phyloP scores from a whole-genome alignment of 2,329 filamentous ascomycete genomes.

The Sphaceloma murrayae region DNA sequence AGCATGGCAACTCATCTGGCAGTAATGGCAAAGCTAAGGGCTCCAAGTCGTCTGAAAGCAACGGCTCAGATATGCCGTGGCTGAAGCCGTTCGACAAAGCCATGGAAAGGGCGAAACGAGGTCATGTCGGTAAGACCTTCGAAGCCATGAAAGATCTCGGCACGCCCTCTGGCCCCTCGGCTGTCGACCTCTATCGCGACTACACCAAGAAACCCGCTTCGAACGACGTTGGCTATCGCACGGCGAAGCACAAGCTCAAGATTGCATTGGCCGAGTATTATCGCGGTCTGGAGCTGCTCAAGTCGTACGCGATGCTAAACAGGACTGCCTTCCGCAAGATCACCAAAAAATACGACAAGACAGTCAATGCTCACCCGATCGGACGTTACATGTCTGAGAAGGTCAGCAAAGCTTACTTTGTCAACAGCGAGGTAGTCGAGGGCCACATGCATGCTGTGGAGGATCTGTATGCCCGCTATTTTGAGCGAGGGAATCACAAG shows the following conservation, averaged over 20 bases:
- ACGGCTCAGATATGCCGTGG: constrained; percentile 21
- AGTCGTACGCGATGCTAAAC: constrained; percentile 83
- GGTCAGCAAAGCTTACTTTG: constrained; percentile 84
- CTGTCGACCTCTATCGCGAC: constrained; percentile 32
- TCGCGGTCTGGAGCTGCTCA: constrained; percentile 79
- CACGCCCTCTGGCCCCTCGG: constrained; percentile 32
- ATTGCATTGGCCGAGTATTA: constrained; percentile 88
- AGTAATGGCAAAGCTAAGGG: constrained; percentile 9
- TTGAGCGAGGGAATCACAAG: constrained; percentile 88
- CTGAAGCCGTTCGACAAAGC: constrained; percentile 30
- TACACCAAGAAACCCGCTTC: constrained; percentile 33
- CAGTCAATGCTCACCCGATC: constrained; percentile 64
- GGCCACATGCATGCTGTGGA: constrained; percentile 71
- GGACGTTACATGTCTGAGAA: constrained; percentile 82
- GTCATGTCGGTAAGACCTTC: constrained; percentile 47
- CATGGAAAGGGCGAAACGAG: constrained; percentile 25
- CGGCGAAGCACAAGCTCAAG: constrained; percentile 86
- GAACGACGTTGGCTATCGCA: constrained; percentile 64
- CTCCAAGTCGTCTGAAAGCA: not conserved
- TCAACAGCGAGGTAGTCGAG: constrained; percentile 77
- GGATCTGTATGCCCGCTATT: constrained; percentile 88
- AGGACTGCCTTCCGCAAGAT: constrained; percentile 92
- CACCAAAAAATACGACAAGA: constrained; percentile 98
- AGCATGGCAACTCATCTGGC: constrained; percentile 3
- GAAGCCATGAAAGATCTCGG: constrained; percentile 34